Evolutionary conservation across 306 rosid genomes (phyloP), one percentile per base, ranked within the genome.

Genomic region (Alnus rubra): DNA sequence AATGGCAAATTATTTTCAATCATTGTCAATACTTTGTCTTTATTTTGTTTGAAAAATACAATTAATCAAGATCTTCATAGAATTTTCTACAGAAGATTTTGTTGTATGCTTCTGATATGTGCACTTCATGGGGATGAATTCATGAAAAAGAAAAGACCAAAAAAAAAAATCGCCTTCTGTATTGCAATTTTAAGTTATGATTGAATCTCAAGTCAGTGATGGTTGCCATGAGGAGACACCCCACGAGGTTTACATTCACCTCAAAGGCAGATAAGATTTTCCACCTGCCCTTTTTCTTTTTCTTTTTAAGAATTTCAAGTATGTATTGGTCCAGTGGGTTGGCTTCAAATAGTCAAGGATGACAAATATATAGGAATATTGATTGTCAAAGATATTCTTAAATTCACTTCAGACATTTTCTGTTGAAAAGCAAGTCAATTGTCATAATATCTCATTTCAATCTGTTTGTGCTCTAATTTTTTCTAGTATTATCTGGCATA

Each of bases 371-470:
- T 9, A 9, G 37, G 71, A 65, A 37, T 39, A 65, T 35, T 65
- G 44, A 65, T 8, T 37, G 45, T 15, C 48, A 15, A 65, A 16
- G 28, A 33, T 16, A 7, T 65, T 65, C 48, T 65, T 65, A 15
- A 64, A 35, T 14, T 64, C 47, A 35, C 70, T 65, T 65, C 13
- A 37, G 48, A 65, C 14, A 65, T 37, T 65, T 60, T 65, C 71
- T 8, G 28, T 15, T 37, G 48, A 65, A 65, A 37, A 65, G 48
- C 16, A 59, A 19, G 65, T 35, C 71, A 15, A 15, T 35, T 33
- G 2, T 35, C 45, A 67, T 42, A 3, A 18, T 67, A 18, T 67
- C 49, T 42, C 8, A 18, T 9, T 42, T 13, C 19, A 42, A 42
- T n/a, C 51, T 42, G 2, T 67, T 39, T 42, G 19, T 28, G 37